Conservation (phyloP, 371 early-diverging fungal species). For the Umbelopsis sp. region DNA sequence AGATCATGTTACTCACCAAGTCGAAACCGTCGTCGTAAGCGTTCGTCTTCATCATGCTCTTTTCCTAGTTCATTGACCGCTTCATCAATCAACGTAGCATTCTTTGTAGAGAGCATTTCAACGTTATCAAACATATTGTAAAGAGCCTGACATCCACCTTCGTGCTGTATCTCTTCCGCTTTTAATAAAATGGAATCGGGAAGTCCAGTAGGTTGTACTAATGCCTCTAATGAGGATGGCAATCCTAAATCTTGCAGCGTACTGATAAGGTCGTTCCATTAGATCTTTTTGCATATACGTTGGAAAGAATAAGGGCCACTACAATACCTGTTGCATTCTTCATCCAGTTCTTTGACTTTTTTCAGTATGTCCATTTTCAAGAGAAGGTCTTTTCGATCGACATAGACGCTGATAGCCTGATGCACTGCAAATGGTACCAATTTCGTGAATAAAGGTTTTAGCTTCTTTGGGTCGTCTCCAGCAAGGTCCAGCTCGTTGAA, state of each 20-base stretch:
- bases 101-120: slow-evolving; percentile 54
- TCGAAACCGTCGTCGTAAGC: slow-evolving; percentile 55
- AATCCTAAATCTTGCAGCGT: not conserved
- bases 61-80: slow-evolving; percentile 69
- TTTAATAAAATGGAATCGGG: slow-evolving; percentile 67
- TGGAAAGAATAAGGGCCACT: not conserved
- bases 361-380: slow-evolving; percentile 67
- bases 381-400: slow-evolving; percentile 72
- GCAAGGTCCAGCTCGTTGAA: slow-evolving; percentile 25
- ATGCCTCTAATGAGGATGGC: not conserved
- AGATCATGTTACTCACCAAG: not conserved
- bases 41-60: slow-evolving; percentile 75
- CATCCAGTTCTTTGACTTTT: slow-evolving; percentile 64
- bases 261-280: not conserved
- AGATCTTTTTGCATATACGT: not conserved
- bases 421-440: slow-evolving; percentile 92
- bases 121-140: slow-evolving; percentile 68
- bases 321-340: slow-evolving; percentile 58
- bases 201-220: slow-evolving; percentile 12
- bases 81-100: slow-evolving; percentile 61
- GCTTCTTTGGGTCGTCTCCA: slow-evolving; percentile 2
- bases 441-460: slow-evolving; percentile 71
- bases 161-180: slow-evolving; percentile 74
- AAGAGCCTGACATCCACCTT: slow-evolving; percentile 70
- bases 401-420: slow-evolving; percentile 83